Conservation (phyloP, 108 stramenopile species). For the Cafeteria roenbergensis region DNA sequence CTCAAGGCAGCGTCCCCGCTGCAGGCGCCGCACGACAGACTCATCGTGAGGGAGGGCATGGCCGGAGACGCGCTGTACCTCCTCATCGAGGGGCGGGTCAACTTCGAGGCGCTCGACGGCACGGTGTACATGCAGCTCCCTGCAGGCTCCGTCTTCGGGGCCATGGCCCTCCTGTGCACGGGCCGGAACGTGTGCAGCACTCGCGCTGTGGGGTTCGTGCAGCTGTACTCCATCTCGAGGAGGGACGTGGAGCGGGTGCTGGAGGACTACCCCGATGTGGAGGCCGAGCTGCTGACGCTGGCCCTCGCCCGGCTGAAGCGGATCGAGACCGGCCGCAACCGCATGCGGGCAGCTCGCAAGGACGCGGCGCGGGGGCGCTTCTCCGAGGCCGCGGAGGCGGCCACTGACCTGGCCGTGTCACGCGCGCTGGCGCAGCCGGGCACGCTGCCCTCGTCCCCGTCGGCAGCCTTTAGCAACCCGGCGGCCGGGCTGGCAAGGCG, state of each 20-base stretch:
- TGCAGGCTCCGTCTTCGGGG: neutral
- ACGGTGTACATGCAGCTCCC: neutral
- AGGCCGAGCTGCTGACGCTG: neutral
- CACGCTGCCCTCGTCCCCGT: too few species aligned
- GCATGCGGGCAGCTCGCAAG: too few species aligned
- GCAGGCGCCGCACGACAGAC: neutral
- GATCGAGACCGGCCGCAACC: too few species aligned
- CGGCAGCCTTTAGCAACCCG: too few species aligned
- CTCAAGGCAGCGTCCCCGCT: neutral
- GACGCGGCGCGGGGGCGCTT: too few species aligned
- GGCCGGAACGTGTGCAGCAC: neutral
- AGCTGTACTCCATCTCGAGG: neutral
- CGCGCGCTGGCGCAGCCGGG: too few species aligned
- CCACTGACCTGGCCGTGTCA: too few species aligned
- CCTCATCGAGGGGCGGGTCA: neutral
- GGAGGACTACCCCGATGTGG: neutral
- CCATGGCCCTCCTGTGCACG: neutral
- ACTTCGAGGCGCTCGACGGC: neutral
- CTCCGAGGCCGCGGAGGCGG: too few species aligned
- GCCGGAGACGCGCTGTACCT: neutral
- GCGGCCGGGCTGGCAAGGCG: too few species aligned
- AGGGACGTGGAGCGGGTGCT: neutral
- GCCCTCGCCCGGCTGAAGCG: neutral
- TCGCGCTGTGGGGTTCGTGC: neutral
- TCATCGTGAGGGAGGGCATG: neutral